Conservation (phyloP, 345 rosid genomes). For the Populus pruinosa region DNA sequence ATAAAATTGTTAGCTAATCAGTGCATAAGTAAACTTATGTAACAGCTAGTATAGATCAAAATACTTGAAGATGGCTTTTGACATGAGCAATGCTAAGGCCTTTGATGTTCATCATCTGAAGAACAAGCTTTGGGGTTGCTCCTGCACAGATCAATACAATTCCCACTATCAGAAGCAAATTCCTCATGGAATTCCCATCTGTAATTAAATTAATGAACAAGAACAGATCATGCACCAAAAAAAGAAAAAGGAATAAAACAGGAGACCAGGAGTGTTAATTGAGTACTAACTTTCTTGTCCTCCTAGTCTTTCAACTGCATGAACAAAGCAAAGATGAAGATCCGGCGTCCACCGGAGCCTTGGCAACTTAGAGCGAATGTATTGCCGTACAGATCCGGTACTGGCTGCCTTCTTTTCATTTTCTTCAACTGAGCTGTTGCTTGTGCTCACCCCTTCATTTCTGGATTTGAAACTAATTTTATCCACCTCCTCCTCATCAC, state of each 20-base stretch:
- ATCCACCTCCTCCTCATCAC: slow-evolving; percentile 27
- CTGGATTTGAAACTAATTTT: slow-evolving; percentile 13
- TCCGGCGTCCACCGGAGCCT: slow-evolving; percentile 82
- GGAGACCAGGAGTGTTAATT: background rate
- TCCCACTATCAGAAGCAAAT: background rate
- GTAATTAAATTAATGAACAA: background rate
- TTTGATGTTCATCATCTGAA: slow-evolving; percentile 72
- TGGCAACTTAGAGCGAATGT: slow-evolving; percentile 64
- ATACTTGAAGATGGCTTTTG: slow-evolving; percentile 86
- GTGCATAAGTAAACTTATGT: background rate
- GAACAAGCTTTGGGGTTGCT: slow-evolving; percentile 86
- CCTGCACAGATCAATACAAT: slow-evolving; percentile 28
- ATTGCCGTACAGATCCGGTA: slow-evolving; percentile 62
- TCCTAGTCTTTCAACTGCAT: slow-evolving; percentile 72
- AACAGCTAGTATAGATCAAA: background rate
- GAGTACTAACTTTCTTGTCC: slow-evolving; percentile 70
- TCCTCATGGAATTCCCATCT: background rate
- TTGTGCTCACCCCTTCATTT: slow-evolving; percentile 31
- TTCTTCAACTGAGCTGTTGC: slow-evolving; percentile 53
- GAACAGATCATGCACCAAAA: background rate
- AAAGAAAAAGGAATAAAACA: background rate
- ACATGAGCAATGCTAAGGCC: slow-evolving; percentile 82
- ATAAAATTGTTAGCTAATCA: background rate
- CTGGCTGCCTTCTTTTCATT: slow-evolving; percentile 24
- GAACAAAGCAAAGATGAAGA: slow-evolving; percentile 77